Percentiles rank a stretch among this genome's conserved stretches.
These are phyloP conservation scores for Aspergillus sp. DNA, from an alignment of 2,329 filamentous ascomycete genomes.

Conservation along the genomic window DNA sequence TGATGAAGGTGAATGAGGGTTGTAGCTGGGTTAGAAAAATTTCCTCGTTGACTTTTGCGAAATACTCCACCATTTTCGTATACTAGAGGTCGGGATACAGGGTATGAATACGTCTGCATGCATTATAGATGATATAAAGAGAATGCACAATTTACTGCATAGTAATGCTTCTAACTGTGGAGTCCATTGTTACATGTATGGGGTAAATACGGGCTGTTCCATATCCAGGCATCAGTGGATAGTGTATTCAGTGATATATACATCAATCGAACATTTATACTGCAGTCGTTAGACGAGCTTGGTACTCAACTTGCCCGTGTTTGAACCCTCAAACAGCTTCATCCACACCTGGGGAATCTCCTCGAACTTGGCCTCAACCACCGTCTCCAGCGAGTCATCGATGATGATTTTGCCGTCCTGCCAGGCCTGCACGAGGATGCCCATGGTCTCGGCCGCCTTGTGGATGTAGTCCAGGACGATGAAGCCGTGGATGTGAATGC, in stretches of 20 bases:
- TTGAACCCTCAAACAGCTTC: conserved; percentile 47
- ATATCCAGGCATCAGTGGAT: background rate
- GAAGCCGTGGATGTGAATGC: conserved; percentile 19
- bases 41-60: too few species aligned
- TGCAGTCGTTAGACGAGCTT: background rate
- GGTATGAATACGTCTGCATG: too few species aligned
- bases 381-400: conserved; percentile 45
- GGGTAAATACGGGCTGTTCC: background rate
- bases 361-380: conserved; percentile 48
- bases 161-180: too few species aligned
- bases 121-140: too few species aligned
- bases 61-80: too few species aligned
- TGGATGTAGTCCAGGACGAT: conserved; percentile 19
- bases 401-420: conserved; percentile 48
- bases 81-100: too few species aligned
- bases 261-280: background rate
- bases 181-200: too few species aligned
- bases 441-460: conserved; percentile 20
- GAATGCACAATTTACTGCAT: too few species aligned
- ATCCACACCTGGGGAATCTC: conserved; percentile 50
- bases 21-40: too few species aligned
- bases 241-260: too few species aligned
- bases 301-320: conserved; percentile 49
- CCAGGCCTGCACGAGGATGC: conserved; percentile 26
- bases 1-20: too few species aligned